Evolutionary conservation across 2,329 filamentous ascomycete genomes (phyloP).

Genomic region (Rhinocladiella mackenziei): DNA sequence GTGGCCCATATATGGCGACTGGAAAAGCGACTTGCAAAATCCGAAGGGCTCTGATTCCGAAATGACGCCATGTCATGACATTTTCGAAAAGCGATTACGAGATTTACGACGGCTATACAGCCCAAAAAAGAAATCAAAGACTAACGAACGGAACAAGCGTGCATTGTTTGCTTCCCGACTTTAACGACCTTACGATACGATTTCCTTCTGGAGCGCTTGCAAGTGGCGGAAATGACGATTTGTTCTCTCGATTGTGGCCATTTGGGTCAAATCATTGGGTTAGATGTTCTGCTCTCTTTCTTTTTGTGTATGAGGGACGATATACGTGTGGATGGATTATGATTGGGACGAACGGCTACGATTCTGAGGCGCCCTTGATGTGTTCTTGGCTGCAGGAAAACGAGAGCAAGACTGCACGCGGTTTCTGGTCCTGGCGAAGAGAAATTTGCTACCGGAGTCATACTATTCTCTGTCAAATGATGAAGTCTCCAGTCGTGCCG

Average conservation of each 20-base stretch:
- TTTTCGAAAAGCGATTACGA: conserved; percentile 29
- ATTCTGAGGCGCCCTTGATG: conserved; percentile 15
- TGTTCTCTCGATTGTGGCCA: conserved; percentile 11
- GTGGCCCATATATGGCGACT: conserved; percentile 13
- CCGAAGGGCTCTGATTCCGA: conserved; percentile 12
- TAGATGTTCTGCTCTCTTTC: conserved; percentile 21
- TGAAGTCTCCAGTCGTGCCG: too few relatives aligned
- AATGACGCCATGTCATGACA: conserved; percentile 22
- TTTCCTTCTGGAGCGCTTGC: conserved; percentile 25
- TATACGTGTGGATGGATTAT: conserved; percentile 27
- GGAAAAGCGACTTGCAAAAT: conserved; percentile 16
- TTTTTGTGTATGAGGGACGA: conserved; percentile 27
- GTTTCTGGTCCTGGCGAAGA: conserved; percentile 6
- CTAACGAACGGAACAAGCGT: conserved; percentile 27
- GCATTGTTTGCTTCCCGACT: conserved; percentile 24
- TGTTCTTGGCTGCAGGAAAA: conserved; percentile 19
- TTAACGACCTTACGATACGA: conserved; percentile 30
- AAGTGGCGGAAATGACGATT: conserved; percentile 21
- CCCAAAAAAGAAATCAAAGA: conserved; percentile 28
- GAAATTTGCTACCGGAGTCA: too few relatives aligned
- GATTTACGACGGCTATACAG: conserved; percentile 26
- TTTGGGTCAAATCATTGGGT: conserved; percentile 15
- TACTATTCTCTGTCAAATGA: too few relatives aligned
- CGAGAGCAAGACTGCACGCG: conserved; percentile 20
- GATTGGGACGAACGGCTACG: conserved; percentile 22